phyloP scores from a whole-genome alignment of 1,139 yeast genomes.

The Magnusiomyces ingens region DNA sequence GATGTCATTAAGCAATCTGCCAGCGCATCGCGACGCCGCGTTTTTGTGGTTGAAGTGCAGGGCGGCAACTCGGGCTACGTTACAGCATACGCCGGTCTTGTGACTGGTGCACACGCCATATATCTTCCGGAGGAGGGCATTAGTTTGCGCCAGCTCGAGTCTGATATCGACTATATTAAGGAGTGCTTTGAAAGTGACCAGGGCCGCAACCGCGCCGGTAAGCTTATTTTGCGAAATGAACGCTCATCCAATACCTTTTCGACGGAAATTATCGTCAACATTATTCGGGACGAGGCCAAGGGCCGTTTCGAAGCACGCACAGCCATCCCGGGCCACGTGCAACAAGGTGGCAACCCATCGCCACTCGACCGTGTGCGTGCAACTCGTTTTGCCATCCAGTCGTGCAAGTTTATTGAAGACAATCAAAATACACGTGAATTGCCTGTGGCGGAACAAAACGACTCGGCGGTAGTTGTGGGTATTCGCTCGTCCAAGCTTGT shows the following conservation, averaged over 20 bases:
- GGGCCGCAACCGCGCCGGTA: constrained; percentile 83
- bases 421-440: constrained; percentile 22
- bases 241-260: constrained; percentile 76
- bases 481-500: constrained; percentile 69
- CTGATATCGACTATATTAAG: constrained; percentile 65
- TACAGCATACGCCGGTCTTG: constrained; percentile 82
- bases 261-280: constrained; percentile 74
- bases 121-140: constrained; percentile 90
- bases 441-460: constrained; percentile 34
- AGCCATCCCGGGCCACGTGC: constrained; percentile 97
- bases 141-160: constrained; percentile 60
- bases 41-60: constrained; percentile 93
- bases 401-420: constrained; percentile 74
- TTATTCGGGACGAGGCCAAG: constrained; percentile 68
- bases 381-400: constrained; percentile 80
- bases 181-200: constrained; percentile 64
- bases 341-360: constrained; percentile 95
- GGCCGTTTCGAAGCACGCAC: constrained; percentile 85
- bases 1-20: constrained; percentile 95
- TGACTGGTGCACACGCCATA: constrained; percentile 88
- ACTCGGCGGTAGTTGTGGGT: constrained; percentile 83
- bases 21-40: constrained; percentile 88
- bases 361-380: constrained; percentile 93
- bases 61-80: constrained; percentile 95
- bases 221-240: constrained; percentile 77